Evolutionary conservation across 305 asterid genomes (phyloP), one percentile per base, ranked within the genome.

Genomic region (Fraxinus nigra): DNA sequence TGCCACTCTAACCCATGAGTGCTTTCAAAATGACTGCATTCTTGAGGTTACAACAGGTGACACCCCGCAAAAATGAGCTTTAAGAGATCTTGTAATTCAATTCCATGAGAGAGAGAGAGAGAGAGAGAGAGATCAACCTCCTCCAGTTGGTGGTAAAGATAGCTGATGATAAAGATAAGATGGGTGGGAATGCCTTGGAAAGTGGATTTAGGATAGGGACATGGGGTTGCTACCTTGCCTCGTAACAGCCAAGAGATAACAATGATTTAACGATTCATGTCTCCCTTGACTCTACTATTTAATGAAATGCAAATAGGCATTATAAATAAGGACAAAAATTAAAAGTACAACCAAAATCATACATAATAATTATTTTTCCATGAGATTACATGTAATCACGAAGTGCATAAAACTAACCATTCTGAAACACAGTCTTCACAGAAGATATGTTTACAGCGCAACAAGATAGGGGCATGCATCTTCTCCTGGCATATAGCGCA

Each of bases 401-500:
- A 28, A 28, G 67, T 43, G 14, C 78, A n/a, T 34, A 0, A 81
- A 79, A 82, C 92, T 63, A 72, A 91, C 95, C 95, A 90, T 90
- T 91, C 95, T 24, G 93, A 91, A 81, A 91, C 92, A 79, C 95
- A 91, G 78, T 91, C 93, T 90, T 90, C 95, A 75, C 93, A 91
- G 87, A 91, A 91, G 76, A 91, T 88, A 85, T 91, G 95, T 83
- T 91, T 90, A 88, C 95, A 91, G 80, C 88, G 86, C 81, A 91
- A 67, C 51, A 90, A 54, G 77, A 91, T 87, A 72, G 95, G 93
- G 10, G 85, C 76, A 48, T 90, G 89, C 93, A 91, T 90, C 90
- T 91, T 91, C 87, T 89, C 95, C 87, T 89, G 95, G 89, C 95
- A 90, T 77, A 91, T 91, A 69, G 92, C 93, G 78, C 95, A 91